Base-by-base conservation (phyloP, 768 basidiomycete genomes). In the Naganishia friedmannii region DNA sequence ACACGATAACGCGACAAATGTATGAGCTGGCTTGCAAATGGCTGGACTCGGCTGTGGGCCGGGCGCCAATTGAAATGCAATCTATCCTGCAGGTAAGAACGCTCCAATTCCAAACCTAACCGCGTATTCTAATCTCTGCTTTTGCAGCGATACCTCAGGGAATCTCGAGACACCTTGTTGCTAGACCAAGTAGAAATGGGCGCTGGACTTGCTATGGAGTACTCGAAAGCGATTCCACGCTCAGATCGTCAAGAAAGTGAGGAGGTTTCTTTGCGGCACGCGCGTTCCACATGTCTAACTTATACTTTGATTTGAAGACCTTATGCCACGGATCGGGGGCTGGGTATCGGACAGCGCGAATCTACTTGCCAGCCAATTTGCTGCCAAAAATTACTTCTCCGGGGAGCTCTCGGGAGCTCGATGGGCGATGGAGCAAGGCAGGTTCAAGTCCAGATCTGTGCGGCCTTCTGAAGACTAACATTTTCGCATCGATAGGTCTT, bases 21-120 rank as follows among this genome's bases (percentile, higher is more conserved):
- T 87, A 91, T 71, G 85, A 85, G 4, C 87, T 90, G 75, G 88
- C 92, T 12, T 87, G 85, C 69, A 84, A 80, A 23, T 99, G 95
- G 95, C 89, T 99, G 70, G 88, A 90, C 68, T 82, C 92, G 48
- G 93, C 91, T 0, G 83, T 98, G 39, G 87, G 88, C 13, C 87
- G 93, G 23, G 92, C 94, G 0, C 95, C 95, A 0, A 86, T 93
- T 78, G 94, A 96, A 79, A 82, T 97, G 57, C 93, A 94, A 72
- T 91, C 93, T 0, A 92, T 92, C 0, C 83, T 99, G 66, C 93
- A 95, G 86, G 93, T 90, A 76, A 53, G 84, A 75, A 39, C n/a
- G 34, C 57, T 48, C n/a, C 53, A 28, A 17, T 21, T 34, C 19
- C 21, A 9, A 2, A 1, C n/a, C n/a, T 28, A 10, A 29, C 8